Conservation (phyloP, 2,329 filamentous ascomycete genomes). For the Neonectria punicea region DNA sequence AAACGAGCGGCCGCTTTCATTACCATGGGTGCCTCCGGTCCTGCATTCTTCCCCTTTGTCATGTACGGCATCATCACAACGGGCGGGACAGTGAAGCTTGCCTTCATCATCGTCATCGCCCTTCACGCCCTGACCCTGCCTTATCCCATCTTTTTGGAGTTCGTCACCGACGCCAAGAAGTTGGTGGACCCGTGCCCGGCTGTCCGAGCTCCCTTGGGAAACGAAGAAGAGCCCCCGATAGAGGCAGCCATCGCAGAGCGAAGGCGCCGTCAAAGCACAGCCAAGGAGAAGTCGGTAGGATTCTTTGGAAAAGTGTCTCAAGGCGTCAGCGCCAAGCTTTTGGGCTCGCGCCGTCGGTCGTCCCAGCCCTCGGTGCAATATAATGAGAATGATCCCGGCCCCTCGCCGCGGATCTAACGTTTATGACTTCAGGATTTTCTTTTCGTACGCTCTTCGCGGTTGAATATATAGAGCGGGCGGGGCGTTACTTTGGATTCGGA, state of each 20-base stretch:
- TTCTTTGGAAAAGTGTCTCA: slow-evolving; percentile 42
- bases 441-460: slow-evolving; percentile 22
- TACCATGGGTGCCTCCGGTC: slow-evolving; percentile 79
- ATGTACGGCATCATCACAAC: slow-evolving; percentile 73
- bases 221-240: slow-evolving; percentile 37
- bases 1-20: slow-evolving; percentile 83
- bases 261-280: slow-evolving; percentile 26
- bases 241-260: slow-evolving; percentile 28
- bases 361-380: slow-evolving; percentile 47
- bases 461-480: slow-evolving; percentile 29
- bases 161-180: slow-evolving; percentile 57
- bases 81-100: slow-evolving; percentile 69
- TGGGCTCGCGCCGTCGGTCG: slow-evolving; percentile 43
- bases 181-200: slow-evolving; percentile 52
- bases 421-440: slow-evolving; percentile 26
- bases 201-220: slow-evolving; percentile 32
- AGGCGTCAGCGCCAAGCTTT: slow-evolving; percentile 40
- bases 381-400: slow-evolving; percentile 39
- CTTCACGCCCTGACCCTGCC: slow-evolving; percentile 58
- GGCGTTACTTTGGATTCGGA: slow-evolving; percentile 37
- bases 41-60: slow-evolving; percentile 79
- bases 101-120: slow-evolving; percentile 71
- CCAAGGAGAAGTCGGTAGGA: slow-evolving; percentile 32
- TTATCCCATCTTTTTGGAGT: slow-evolving; percentile 62
- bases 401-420: slow-evolving; percentile 32